Base-by-base conservation (phyloP, 2,329 filamentous ascomycete genomes). In the Neonectria ditissima region DNA sequence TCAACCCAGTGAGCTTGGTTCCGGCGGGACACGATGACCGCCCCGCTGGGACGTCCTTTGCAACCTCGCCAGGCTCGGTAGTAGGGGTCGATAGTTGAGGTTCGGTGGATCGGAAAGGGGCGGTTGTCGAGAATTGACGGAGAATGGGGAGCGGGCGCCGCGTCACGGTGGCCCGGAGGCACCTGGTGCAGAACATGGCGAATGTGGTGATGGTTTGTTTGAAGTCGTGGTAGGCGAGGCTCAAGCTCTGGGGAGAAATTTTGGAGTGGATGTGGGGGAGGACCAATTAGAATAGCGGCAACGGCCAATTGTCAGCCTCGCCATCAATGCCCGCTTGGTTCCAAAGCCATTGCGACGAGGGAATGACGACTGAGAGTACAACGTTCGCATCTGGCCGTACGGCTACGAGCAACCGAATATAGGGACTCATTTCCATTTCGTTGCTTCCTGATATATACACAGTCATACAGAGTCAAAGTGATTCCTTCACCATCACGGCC, bases 1-100 rank as follows among this genome's bases (percentile, higher is more conserved):
- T 95, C 59, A 97, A 81, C 1, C 92, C 92, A 59, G 83, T 88
- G 44, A 97, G 82, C 14, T 89, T 80, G 14, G 91, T 93, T 34
- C 93, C 93, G 5, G 89, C 87, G 3, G 84, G 81, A 71, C 91
- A 90, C 28, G 84, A 84, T 8, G 86, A 88, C 63, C 76, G 69
- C 66, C 73, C 37, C 44, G 74, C 71, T 56, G 76, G 61, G 26
- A 77, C 69, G 43, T 68, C 71, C 68, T 74, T 73, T n/a, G 70
- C 65, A 20, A 70, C 63, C 32, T 80, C 75, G 56, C 77, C 77
- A 13, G 72, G 66, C 37, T 74, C 71, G 57, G 73, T 74, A 54
- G 72, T 70, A 43, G 75, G 79, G 32, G 74, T 79, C 44, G 76
- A 80, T 56, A 81, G 76, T 55, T 73, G 70, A 39, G 80, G 74